Conservation (phyloP, 2,329 filamentous ascomycete species). For the Xylariaceae sp. region DNA sequence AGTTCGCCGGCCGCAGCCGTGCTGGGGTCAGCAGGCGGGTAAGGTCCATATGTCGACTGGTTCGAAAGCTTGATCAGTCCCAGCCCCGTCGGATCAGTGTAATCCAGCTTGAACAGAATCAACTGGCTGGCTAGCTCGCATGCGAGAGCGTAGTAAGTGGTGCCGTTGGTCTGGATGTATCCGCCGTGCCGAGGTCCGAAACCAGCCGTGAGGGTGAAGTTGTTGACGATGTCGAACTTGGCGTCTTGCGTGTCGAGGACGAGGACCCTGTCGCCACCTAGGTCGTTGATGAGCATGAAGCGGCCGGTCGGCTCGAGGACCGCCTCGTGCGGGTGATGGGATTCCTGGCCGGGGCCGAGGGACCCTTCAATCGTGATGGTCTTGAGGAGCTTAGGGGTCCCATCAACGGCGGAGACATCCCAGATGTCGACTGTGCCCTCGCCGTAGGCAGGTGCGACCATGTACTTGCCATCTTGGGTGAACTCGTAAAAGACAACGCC, state of each 20-base stretch:
- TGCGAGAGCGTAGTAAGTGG: constrained; percentile 45
- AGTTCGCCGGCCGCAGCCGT: constrained; percentile 45
- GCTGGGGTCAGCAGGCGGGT: constrained; percentile 33
- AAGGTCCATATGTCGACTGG: constrained; percentile 39
- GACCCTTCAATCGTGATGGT: constrained; percentile 33
- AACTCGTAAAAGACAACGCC: constrained; percentile 48
- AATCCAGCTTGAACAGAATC: constrained; percentile 40
- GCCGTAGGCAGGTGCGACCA: constrained; percentile 43
- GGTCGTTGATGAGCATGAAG: constrained; percentile 47
- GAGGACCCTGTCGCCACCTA: constrained; percentile 46
- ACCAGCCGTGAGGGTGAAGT: constrained; percentile 34
- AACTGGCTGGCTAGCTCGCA: constrained; percentile 46
- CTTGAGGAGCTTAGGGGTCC: constrained; percentile 37
- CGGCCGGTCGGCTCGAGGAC: constrained; percentile 46
- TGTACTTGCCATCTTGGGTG: constrained; percentile 40
- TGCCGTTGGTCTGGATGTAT: constrained; percentile 37
- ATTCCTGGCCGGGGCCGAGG: constrained; percentile 29
- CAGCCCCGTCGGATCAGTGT: constrained; percentile 32
- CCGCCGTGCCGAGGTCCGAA: constrained; percentile 49
- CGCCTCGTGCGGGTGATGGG: constrained; percentile 44
- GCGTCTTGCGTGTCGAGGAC: constrained; percentile 43
- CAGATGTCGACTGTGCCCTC: constrained; percentile 43
- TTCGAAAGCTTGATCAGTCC: constrained; percentile 34
- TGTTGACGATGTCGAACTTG: constrained; percentile 35
- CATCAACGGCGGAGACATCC: constrained; percentile 35